Evolutionary conservation across 2,329 filamentous ascomycete species (phyloP).

Genomic region (Calonectria hongkongensis): DNA sequence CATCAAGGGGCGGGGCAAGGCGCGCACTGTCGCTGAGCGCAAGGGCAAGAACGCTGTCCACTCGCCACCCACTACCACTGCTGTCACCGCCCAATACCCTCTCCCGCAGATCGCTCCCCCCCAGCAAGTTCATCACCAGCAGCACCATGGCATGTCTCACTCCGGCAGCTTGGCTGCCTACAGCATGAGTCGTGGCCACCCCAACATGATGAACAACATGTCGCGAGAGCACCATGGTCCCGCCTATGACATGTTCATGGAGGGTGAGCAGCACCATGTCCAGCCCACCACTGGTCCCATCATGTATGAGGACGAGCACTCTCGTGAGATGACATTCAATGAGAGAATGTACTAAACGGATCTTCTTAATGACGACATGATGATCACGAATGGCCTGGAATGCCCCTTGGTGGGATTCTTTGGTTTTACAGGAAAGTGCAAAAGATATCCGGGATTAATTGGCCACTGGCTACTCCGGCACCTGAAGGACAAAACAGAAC

Average conservation of each 20-base stretch:
- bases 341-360: constrained; percentile 66
- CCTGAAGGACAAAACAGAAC: constrained; percentile 46
- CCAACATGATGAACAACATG: constrained; percentile 53
- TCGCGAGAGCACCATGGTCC: constrained; percentile 57
- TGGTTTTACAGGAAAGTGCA: constrained; percentile 22
- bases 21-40: constrained; percentile 76
- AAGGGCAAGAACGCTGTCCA: constrained; percentile 55
- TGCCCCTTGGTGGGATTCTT: neutral
- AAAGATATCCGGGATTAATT: constrained; percentile 33
- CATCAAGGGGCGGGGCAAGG: constrained; percentile 95
- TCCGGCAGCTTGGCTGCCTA: constrained; percentile 57
- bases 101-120: constrained; percentile 54
- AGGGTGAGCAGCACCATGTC: constrained; percentile 59
- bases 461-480: constrained; percentile 31
- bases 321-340: constrained; percentile 63
- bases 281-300: constrained; percentile 55
- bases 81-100: constrained; percentile 49
- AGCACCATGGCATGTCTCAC: constrained; percentile 56
- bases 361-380: constrained; percentile 41
- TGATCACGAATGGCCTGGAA: constrained; percentile 21
- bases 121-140: constrained; percentile 48
- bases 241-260: constrained; percentile 67
- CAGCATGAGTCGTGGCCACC: constrained; percentile 56
- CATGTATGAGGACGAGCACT: constrained; percentile 67
- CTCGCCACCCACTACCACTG: constrained; percentile 47